Percentiles rank a stretch among this genome's conserved stretches.
phyloP scores from a whole-genome alignment of 257 asterid genomes.

The Hygrophila difformis region DNA sequence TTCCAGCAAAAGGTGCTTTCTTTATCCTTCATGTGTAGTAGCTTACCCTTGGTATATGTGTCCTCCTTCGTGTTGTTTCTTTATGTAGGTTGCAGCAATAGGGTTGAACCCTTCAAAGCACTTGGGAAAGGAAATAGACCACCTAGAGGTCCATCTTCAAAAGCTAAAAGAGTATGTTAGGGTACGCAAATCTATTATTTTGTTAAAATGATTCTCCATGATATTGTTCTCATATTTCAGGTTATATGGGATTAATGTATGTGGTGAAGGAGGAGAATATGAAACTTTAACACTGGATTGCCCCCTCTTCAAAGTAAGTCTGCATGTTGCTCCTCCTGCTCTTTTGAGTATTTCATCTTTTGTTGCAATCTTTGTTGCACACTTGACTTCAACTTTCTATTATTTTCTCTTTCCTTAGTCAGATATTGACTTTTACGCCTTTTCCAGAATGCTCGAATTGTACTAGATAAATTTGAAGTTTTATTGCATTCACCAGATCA shows the following conservation, averaged over 20 bases:
- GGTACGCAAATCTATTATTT: slow-evolving; percentile 18
- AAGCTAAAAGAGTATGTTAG: slow-evolving; percentile 75
- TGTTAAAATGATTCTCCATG: slow-evolving; percentile 16
- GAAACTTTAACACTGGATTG: slow-evolving; percentile 97
- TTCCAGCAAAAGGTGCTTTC: too few relatives aligned
- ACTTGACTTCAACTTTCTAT: neutral
- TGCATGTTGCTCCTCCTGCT: slow-evolving; percentile 10
- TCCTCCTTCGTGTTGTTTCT: slow-evolving; percentile 1
- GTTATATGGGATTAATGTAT: slow-evolving; percentile 83
- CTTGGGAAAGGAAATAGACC: slow-evolving; percentile 74
- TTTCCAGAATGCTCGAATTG: slow-evolving; percentile 81
- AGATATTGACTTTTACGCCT: slow-evolving; percentile 16
- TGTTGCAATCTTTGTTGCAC: neutral
- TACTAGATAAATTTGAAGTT: slow-evolving; percentile 80
- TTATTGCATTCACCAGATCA: slow-evolving; percentile 76
- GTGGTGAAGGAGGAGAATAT: slow-evolving; percentile 99
- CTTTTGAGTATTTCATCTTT: slow-evolving; percentile 4
- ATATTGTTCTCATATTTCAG: slow-evolving; percentile 26
- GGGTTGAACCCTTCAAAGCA: slow-evolving; percentile 90
- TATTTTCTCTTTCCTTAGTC: neutral
- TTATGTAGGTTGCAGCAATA: slow-evolving; percentile 79
- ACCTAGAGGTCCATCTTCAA: slow-evolving; percentile 70
- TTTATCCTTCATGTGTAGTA: too few relatives aligned
- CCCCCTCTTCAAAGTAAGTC: slow-evolving; percentile 80
- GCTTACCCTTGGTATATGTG: too few relatives aligned